A percentile compares a stretch with the other conserved stretches of the same genome.
These are phyloP conservation scores for Candida morakotiae DNA, from an alignment of 805 yeast genomes.

Conservation along the genomic window DNA sequence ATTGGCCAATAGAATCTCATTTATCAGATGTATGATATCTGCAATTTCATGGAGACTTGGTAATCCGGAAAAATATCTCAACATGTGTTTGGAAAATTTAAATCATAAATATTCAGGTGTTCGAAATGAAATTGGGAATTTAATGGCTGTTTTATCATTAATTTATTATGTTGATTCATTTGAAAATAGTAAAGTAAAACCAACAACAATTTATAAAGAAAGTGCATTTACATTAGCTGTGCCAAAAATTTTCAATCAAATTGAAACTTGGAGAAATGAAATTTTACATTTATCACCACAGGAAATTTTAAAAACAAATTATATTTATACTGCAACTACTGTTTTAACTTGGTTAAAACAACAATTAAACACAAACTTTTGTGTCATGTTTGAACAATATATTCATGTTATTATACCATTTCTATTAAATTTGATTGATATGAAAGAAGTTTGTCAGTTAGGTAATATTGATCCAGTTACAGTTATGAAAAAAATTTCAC, in stretches of 20 bases:
- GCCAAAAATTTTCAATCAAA: constrained; percentile 38
- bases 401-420: constrained; percentile 62
- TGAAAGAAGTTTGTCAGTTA: constrained; percentile 78
- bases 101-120: constrained; percentile 72
- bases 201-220: constrained; percentile 25
- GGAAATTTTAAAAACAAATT: constrained; percentile 54
- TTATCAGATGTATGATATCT: constrained; percentile 48
- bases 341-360: constrained; percentile 56
- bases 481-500: constrained; percentile 43
- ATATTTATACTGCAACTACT: constrained; percentile 63
- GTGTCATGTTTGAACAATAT: constrained; percentile 49
- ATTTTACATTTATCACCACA: constrained; percentile 43
- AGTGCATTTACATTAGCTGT: constrained; percentile 29
- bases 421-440: constrained; percentile 54
- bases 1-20: constrained; percentile 57
- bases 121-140: constrained; percentile 60
- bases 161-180: constrained; percentile 41
- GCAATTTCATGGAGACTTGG: constrained; percentile 55
- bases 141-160: constrained; percentile 46
- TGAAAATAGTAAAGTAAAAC: constrained; percentile 32
- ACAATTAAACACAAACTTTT: constrained; percentile 50
- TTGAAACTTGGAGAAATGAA: constrained; percentile 40
- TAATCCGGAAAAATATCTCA: constrained; percentile 40
- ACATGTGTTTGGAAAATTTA: constrained; percentile 44
- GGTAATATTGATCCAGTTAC: constrained; percentile 54